A percentile compares a stretch with the other conserved stretches of the same genome.
phyloP scores from a whole-genome alignment of 2,329 filamentous ascomycete species.

The Passalora sequoiae region DNA sequence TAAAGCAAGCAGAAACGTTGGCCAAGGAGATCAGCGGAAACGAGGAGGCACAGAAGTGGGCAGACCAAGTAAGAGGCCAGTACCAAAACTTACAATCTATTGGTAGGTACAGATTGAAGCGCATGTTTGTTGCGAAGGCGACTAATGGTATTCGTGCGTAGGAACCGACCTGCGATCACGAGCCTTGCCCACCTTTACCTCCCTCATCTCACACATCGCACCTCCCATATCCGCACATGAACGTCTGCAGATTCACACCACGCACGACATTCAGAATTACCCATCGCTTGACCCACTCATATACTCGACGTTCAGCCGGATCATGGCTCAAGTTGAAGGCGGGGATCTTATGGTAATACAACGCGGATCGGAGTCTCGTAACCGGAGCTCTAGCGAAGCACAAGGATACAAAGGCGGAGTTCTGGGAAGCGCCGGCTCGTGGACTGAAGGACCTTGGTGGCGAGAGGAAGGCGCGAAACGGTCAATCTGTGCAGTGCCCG shows the following conservation, averaged over 20 bases:
- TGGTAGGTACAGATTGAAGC: constrained; percentile 50
- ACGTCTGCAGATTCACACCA: constrained; percentile 93
- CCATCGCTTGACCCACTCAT: constrained; percentile 90
- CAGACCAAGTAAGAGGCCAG: constrained; percentile 76
- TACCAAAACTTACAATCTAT: constrained; percentile 71
- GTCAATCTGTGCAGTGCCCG: constrained; percentile 73
- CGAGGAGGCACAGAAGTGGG: constrained; percentile 94
- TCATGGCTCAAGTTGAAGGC: constrained; percentile 99
- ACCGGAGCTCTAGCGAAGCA: constrained; percentile 54
- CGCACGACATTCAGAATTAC: constrained; percentile 91
- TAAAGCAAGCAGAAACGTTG: constrained; percentile 87
- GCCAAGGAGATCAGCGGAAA: constrained; percentile 95
- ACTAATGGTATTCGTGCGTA: constrained; percentile 38
- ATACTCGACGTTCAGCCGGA: constrained; percentile 83
- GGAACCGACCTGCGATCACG: constrained; percentile 81
- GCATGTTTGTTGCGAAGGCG: background rate
- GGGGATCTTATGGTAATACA: constrained; percentile 92
- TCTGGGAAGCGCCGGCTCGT: constrained; percentile 54
- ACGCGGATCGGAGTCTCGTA: constrained; percentile 78
- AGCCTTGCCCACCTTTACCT: constrained; percentile 89
- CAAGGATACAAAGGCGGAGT: constrained; percentile 48
- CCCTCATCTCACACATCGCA: constrained; percentile 88
- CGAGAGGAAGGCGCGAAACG: constrained; percentile 59
- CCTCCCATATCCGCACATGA: constrained; percentile 96
- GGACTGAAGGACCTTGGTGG: constrained; percentile 98